phyloP scores from a whole-genome alignment of 1,139 yeast genomes.

The Blastobotrys aristatus region DNA sequence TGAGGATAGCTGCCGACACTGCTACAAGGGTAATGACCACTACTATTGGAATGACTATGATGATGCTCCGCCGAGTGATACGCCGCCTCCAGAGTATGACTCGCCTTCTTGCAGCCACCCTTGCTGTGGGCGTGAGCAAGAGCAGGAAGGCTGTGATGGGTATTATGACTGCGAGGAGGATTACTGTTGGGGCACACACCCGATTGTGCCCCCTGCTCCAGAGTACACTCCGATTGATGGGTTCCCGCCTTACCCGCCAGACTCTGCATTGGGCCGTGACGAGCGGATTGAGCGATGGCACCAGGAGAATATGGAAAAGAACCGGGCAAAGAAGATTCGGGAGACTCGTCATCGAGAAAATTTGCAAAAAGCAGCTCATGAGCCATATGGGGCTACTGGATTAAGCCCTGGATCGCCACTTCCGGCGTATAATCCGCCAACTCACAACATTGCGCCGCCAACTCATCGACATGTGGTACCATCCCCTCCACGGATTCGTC shows the following conservation, averaged over 20 bases:
- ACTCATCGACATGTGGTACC: background rate
- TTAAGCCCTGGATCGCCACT: background rate
- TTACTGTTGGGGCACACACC: background rate
- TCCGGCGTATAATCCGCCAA: background rate
- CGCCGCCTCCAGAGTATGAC: background rate
- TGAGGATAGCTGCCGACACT: background rate
- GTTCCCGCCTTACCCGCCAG: background rate
- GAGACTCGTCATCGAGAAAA: background rate
- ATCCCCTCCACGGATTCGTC: too few species aligned
- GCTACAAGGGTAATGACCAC: background rate
- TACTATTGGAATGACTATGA: slow-evolving; percentile 5
- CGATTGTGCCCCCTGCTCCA: slow-evolving; percentile 5
- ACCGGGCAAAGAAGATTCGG: slow-evolving; percentile 1
- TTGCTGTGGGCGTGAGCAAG: background rate
- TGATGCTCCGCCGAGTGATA: too few species aligned
- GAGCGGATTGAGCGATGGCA: slow-evolving; percentile 10
- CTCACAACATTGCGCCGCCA: too few species aligned
- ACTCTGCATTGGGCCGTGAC: background rate
- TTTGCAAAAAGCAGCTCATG: background rate
- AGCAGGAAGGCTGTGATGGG: background rate
- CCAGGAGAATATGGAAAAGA: slow-evolving; percentile 5
- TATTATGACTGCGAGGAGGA: background rate
- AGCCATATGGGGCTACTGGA: background rate
- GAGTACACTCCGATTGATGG: slow-evolving; percentile 7
- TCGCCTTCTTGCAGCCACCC: too few species aligned